phyloP scores from a whole-genome alignment of 768 basidiomycete genomes.

The Russula brevipes region DNA sequence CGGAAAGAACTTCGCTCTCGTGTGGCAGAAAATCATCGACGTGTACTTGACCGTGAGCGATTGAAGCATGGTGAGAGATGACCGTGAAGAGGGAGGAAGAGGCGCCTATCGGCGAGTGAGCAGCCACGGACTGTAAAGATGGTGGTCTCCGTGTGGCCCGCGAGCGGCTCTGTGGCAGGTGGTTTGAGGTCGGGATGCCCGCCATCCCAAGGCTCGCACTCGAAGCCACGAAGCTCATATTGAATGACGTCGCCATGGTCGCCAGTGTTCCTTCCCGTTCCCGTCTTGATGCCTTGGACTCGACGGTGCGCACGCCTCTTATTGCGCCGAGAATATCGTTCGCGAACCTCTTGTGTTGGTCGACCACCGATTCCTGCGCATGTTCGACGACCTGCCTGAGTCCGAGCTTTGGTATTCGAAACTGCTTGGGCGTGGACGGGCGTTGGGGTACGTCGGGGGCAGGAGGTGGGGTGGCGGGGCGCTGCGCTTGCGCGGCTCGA shows the following conservation, averaged over 20 bases:
- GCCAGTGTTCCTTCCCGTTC: constrained; percentile 29
- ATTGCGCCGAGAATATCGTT: constrained; percentile 55
- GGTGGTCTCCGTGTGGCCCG: constrained; percentile 41
- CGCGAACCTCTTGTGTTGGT: constrained; percentile 47
- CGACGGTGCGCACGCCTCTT: constrained; percentile 47
- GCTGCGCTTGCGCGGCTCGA: constrained; percentile 22
- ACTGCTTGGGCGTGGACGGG: constrained; percentile 31
- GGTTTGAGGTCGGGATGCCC: constrained; percentile 25
- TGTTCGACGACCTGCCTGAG: constrained; percentile 65
- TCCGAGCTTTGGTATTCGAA: constrained; percentile 46
- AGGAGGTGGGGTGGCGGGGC: constrained; percentile 18
- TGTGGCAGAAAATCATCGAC: constrained; percentile 43
- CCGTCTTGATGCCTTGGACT: constrained; percentile 33
- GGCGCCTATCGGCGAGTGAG: constrained; percentile 38
- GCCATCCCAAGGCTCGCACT: constrained; percentile 31
- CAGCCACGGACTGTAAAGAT: constrained; percentile 37
- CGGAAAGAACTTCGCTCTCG: constrained; percentile 54
- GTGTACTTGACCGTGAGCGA: constrained; percentile 28
- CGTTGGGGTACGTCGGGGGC: constrained; percentile 6
- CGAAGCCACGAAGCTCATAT: constrained; percentile 37
- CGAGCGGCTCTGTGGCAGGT: constrained; percentile 1
- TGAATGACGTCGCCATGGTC: constrained; percentile 18
- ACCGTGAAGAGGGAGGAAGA: constrained; percentile 35
- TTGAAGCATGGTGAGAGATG: constrained; percentile 37
- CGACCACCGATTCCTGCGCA: constrained; percentile 45